Base-by-base conservation (phyloP, 2,329 filamentous ascomycete genomes). In the Aspergillus chevalieri region DNA sequence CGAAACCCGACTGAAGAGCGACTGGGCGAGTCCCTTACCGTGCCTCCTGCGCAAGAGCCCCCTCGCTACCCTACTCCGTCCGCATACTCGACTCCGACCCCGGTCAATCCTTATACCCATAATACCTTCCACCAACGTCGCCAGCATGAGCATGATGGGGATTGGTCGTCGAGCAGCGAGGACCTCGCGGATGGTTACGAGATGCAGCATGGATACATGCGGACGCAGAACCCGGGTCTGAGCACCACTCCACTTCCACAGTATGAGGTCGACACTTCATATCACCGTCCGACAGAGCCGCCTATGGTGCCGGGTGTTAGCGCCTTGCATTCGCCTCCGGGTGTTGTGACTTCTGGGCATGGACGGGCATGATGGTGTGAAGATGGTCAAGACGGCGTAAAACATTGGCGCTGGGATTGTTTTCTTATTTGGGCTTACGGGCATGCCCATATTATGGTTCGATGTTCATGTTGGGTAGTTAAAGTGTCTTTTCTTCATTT, bases 101-200 rank as follows among this genome's bases (percentile, higher is more conserved):
- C 52, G 9, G 51, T 54, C 0, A 65, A 63, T 41, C 59, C 66
- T 3, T 66, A 60, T 28, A 48, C 49, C 2, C 54, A 63, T 6
- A 53, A 58, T 28, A 46, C 53, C 36, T 63, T 44, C 22, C 22
- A 66, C 52, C 48, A 53, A 22, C 65, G 62, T 33, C 63, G 59
- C 6, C 50, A 52, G 6, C 64, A 60, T n/a, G 65, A 65, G 17
- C 38, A 19, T 21, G 59, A 70, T 43, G 61, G 61, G 0, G 57
- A 61, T 41, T 70, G 62, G 59, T 70, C 67, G 2, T 64, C 62
- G 1, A 69, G 68, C 1, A 68, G 66, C 17, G 69, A 71, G 44
- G 68, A 70, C 45, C 56, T 66, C 4, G 58, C 57, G 2, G 56
- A 61, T 43, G 66, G 63, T 1, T 71, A 64, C 52, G 68, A 71